A percentile compares a stretch with the other conserved stretches of the same genome.
phyloP scores from a whole-genome alignment of 2,329 filamentous ascomycete genomes.

The Pseudogymnoascus sp. region DNA sequence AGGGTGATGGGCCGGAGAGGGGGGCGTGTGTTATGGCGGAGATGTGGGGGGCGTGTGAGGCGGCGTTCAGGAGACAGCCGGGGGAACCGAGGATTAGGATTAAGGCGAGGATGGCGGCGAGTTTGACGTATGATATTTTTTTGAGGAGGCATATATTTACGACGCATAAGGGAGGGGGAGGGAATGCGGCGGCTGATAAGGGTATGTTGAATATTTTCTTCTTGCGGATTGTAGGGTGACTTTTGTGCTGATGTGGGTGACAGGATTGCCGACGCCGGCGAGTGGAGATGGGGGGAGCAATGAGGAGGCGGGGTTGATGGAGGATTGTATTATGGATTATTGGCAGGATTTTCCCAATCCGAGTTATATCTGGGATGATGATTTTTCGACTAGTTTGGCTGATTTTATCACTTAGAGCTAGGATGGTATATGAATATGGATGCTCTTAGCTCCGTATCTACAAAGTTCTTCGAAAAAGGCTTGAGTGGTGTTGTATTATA shows the following conservation, averaged over 20 bases:
- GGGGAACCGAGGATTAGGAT: not conserved
- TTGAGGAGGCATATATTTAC: not conserved
- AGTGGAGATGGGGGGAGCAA: not conserved
- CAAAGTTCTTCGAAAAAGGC: too few relatives aligned
- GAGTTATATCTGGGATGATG: not conserved
- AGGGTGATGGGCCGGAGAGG: slow-evolving; percentile 11
- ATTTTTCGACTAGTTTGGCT: not conserved
- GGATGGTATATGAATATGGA: not conserved
- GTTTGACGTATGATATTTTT: slow-evolving; percentile 3
- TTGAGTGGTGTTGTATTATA: too few relatives aligned
- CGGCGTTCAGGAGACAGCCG: not conserved
- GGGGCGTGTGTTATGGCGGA: slow-evolving; percentile 10
- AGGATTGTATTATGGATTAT: not conserved
- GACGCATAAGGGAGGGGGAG: not conserved
- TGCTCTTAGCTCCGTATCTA: too few relatives aligned
- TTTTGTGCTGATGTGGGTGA: not conserved
- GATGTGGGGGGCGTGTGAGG: slow-evolving; percentile 10
- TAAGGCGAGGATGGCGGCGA: not conserved
- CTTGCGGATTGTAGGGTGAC: not conserved
- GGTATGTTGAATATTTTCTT: not conserved
- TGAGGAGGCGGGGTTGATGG: not conserved
- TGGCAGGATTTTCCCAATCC: not conserved
- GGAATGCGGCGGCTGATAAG: not conserved
- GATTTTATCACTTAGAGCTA: not conserved
- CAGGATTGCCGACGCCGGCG: not conserved